Base-by-base conservation (phyloP, 306 rosid species). In the Begonia peltatifolia region DNA sequence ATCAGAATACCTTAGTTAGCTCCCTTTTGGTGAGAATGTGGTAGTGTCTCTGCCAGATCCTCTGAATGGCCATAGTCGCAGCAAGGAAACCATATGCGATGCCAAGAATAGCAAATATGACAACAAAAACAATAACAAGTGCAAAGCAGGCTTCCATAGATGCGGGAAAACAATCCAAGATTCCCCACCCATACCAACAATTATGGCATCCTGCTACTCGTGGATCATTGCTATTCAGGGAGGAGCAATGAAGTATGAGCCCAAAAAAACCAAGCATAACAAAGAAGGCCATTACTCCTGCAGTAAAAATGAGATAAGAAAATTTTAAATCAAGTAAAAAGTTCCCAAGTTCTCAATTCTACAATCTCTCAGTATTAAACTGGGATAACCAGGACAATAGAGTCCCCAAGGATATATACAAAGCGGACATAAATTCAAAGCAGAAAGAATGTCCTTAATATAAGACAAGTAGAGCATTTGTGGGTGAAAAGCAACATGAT, bases 21-120 rank as follows among this genome's bases (percentile, higher is more conserved):
- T 92, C 96, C 71, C 84, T 81, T 78, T 86, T 92, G 68, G 99
- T 92, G 64, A 92, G 96, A 65, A 92, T 86, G 65, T 92, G 96
- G 74, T 92, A 92, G 74, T 92, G 99, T 72, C 94, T 79, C 75
- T 92, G 99, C 99, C 99, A 92, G 69, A 92, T 92, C 79, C 96
- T 81, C 71, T 92, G 99, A 68, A 86, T 83, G 53, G 87, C 96
- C 99, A 92, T 83, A 50, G 99, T 92, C 42, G 94, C 76, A 13
- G 96, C 96, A 48, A 92, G 99, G 68, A 92, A 92, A 50, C 99
- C 90, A 53, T 92, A 92, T 46, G 99, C 96, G 63, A 92, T 84
- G 52, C 99, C 99, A 62, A 92, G 95, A 70, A 92, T 92, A 17
- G 94, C 99, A 74, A 92, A 92, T 73, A 92, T 84, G 56, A 92